Evolutionary conservation across 176 grass and related monocot species (phyloP).

Genomic region (Melocanna baccifera): DNA sequence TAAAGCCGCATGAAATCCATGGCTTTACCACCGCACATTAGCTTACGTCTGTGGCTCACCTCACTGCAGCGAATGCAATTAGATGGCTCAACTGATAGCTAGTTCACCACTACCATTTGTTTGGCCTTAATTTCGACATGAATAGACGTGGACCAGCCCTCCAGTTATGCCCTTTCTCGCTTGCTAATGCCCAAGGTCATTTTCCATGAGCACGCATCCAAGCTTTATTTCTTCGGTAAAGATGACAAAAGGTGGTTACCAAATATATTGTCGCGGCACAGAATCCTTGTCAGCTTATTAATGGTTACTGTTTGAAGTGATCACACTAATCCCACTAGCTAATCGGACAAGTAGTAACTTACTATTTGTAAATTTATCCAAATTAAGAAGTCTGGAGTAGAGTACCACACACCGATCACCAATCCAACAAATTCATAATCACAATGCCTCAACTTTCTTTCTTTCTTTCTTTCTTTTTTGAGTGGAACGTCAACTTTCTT

Average conservation of each 20-base stretch:
- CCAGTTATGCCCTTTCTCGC: not conserved
- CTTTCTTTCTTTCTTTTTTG: no score
- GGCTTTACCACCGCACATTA: not conserved
- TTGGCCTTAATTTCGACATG: not conserved
- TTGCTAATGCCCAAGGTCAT: not conserved
- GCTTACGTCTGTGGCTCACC: not conserved
- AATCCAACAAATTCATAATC: not conserved
- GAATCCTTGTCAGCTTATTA: not conserved
- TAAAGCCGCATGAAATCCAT: not conserved
- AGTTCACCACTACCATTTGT: not conserved
- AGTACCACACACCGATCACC: no score
- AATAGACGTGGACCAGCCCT: not conserved
- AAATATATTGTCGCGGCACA: not conserved
- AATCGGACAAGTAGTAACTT: not conserved
- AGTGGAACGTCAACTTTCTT: not conserved
- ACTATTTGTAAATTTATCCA: not conserved
- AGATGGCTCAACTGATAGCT: not conserved
- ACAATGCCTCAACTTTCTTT: not conserved
- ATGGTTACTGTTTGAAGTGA: not conserved
- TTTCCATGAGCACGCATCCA: not conserved
- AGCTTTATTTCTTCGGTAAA: not conserved
- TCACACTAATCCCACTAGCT: not conserved
- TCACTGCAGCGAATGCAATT: not conserved
- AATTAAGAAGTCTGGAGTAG: not conserved
- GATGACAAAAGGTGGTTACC: not conserved